phyloP scores from a whole-genome alignment of 176 grass and related monocot genomes.

The Phoenix dactylifera region DNA sequence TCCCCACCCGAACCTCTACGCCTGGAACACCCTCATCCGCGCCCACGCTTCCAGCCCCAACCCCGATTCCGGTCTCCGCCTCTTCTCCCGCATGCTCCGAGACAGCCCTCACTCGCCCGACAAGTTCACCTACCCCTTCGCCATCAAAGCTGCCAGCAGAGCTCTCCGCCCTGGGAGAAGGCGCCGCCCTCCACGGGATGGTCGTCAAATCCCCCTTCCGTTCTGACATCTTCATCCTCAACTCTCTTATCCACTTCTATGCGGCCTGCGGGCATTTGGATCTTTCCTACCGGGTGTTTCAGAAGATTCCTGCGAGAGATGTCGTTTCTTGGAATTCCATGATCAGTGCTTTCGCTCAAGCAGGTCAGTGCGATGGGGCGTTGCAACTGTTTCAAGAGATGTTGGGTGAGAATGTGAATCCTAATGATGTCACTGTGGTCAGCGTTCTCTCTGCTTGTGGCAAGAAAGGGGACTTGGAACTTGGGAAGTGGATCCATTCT shows the following conservation, averaged over 20 bases:
- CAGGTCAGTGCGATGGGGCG: slow-evolving; percentile 1
- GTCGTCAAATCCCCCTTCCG: too few relatives aligned
- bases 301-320: slow-evolving; percentile 2
- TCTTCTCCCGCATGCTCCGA: too few relatives aligned
- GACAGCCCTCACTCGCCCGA: too few relatives aligned
- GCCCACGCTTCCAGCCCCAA: too few relatives aligned
- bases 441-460: slow-evolving; percentile 2
- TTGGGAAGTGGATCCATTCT: slow-evolving; percentile 3
- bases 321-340: slow-evolving; percentile 23
- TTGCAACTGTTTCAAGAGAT: slow-evolving; percentile 15
- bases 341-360: slow-evolving; percentile 12
- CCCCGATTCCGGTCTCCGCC: too few relatives aligned
- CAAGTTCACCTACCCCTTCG: too few relatives aligned
- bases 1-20: too few relatives aligned
- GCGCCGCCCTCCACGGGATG: not conserved
- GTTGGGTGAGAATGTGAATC: slow-evolving; percentile 3
- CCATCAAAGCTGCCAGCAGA: slow-evolving; percentile 20
- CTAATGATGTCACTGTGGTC: slow-evolving; percentile 14
- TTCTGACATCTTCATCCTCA: too few relatives aligned
- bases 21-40: too few relatives aligned
- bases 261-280: not conserved
- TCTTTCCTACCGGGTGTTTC: slow-evolving; percentile 9
- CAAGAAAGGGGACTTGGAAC: slow-evolving; percentile 4
- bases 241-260: not conserved
- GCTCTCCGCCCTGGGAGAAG: slow-evolving; percentile 26